Base-by-base conservation (phyloP, 345 rosid species). In the Orychophragmus violaceus region DNA sequence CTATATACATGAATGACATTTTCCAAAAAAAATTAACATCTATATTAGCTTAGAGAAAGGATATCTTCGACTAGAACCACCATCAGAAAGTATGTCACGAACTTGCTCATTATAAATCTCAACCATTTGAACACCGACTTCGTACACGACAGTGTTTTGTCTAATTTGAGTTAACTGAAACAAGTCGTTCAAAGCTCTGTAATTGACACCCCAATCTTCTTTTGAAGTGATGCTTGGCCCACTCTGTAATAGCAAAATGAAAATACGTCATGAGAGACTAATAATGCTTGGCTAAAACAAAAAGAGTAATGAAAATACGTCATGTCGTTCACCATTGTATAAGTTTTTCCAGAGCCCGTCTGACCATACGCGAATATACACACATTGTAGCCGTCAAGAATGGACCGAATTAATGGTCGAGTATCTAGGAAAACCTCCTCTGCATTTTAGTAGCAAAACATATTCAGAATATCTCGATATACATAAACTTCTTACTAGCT, bases 361-460 rank as follows among this genome's bases (percentile, higher is more conserved):
- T 94, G 99, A 42, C 99, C 99, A 80, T 94, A 94, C n/a, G 99
- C 99, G 78, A 94, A 90, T 71, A 94, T 90, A 57, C 97, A 94
- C 41, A 94, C 99, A 71, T 87, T 90, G 77, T 82, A 94, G 29
- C 99, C 99, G 56, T 94, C 97, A 59, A 94, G 95, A 69, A 90
- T 95, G 7, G 99, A 90, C 36, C 95, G 89, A 70, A 94, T 88
- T 74, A 94, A 75, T 39, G 96, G 99, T 56, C 76, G 93, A 46
- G 97, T 90, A 65, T 94, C 99, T 67, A 87, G 56, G 75, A 85
- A 94, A 55, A 90, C 95, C 69, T 94, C 96, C 95, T 84, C 99
- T 92, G 82, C 50, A 71, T 45, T 50, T 11, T 2, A 49, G 5
- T 19, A 42, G n/a, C n/a, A 63, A 33, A 48, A 25, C 37, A 71